Evolutionary conservation across 805 yeast species (phyloP), one percentile per base, ranked within the genome.

Genomic region (Lipomyces oligophaga): DNA sequence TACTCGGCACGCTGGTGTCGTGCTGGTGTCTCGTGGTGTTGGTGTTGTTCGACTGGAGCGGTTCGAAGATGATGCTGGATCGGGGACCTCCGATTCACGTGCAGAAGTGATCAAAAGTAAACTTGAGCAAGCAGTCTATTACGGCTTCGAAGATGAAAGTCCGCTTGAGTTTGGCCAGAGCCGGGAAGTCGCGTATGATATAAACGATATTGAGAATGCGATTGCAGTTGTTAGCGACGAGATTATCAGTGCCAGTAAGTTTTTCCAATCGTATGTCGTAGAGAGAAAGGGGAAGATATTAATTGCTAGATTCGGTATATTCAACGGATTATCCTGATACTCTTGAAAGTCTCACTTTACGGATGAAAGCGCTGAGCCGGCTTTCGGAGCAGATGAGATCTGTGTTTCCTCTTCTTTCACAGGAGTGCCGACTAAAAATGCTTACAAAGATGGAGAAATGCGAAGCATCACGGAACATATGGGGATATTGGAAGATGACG

Each of bases 61-160:
- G 26, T 69, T 69, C 41, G 52, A 48, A 26, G 51, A 52, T 18
- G 48, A 41, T 18, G 26, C 28, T 10, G 55, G 57, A 2, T 42
- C 32, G 6, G 40, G 31, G 7, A 38, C 34, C 26, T 47, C 41
- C 6, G 34, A 24, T 4, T 57, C 60, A 6, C 31, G 28, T 35
- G 30, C 38, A 4, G 54, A 71, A 3, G 71, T 80, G 38, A 70
- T 85, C 27, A 81, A 81, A 60, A 76, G 86, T 0, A 89, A 81
- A 57, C 77, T 90, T 19, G 93, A 83, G 55, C 97, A 89, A 64
- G 95, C 89, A 0, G 77, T 89, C 1, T 83, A 81, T 58, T 84
- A 78, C 52, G 74, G 78, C 1, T 65, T 62, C 7, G 55, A 66
- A 4, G 58, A 60, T 1, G 59, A 63, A 32, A 49, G 37, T 47